Conservation (phyloP, 768 basidiomycete species). For the Coprinopsis strossmayeri region DNA sequence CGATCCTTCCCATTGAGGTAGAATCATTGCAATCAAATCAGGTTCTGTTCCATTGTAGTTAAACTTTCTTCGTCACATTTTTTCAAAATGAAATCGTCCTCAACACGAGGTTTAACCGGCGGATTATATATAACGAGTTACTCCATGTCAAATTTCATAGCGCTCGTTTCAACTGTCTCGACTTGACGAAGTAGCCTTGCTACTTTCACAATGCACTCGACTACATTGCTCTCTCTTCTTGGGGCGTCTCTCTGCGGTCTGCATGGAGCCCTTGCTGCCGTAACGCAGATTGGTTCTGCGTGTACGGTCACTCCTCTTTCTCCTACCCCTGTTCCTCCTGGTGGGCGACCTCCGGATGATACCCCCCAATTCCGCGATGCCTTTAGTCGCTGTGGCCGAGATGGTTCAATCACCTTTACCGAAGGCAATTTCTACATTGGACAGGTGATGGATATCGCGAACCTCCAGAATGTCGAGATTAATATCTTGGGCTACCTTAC, state of each 20-base stretch:
- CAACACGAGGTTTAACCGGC: background rate
- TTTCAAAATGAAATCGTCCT: background rate
- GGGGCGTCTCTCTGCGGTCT: background rate
- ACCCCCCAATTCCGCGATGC: constrained; percentile 7
- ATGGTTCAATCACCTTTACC: constrained; percentile 5
- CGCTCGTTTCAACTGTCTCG: background rate
- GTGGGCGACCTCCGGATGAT: constrained; percentile 7
- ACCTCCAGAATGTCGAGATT: constrained; percentile 8
- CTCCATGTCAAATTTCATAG: no score
- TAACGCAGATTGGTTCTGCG: constrained; percentile 1
- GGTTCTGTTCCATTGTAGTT: no score
- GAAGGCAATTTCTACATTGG: constrained; percentile 10
- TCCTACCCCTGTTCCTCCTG: constrained; percentile 7
- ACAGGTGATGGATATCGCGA: constrained; percentile 8
- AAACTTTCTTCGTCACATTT: background rate
- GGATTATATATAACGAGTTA: background rate
- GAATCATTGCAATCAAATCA: no score
- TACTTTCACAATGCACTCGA: background rate
- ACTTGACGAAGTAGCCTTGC: no score
- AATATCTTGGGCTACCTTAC: constrained; percentile 4
- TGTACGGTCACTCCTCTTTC: constrained; percentile 9
- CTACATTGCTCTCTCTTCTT: background rate
- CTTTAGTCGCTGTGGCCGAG: constrained; percentile 4
- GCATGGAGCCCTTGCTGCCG: background rate
- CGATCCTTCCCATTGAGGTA: no score